phyloP scores from a whole-genome alignment of 306 rosid species.

The Gillenia trifoliata region DNA sequence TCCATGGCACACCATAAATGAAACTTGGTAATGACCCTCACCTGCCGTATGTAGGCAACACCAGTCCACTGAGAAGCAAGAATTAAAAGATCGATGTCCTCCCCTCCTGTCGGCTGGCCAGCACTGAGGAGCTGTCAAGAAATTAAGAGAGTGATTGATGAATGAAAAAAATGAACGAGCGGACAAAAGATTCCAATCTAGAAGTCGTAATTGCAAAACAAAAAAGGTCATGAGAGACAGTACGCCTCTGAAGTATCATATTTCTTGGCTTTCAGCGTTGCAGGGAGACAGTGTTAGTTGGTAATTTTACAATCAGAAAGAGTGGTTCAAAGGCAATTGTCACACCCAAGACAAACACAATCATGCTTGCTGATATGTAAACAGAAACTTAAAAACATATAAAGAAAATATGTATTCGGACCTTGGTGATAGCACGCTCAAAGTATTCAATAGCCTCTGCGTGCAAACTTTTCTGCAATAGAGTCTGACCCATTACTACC shows the following conservation, averaged over 20 bases:
- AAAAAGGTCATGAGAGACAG: background rate
- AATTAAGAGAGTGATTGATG: constrained; percentile 17
- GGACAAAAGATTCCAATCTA: background rate
- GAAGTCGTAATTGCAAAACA: constrained; percentile 6
- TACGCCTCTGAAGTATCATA: background rate
- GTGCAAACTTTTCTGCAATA: constrained; percentile 50
- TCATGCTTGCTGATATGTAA: background rate
- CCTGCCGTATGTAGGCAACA: constrained; percentile 68
- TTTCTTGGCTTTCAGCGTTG: background rate
- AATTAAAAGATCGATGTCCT: constrained; percentile 66
- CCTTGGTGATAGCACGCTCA: constrained; percentile 74
- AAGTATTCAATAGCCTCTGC: constrained; percentile 61
- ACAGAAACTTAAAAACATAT: constrained; percentile 9
- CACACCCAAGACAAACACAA: constrained; percentile 3
- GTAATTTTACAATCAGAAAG: background rate
- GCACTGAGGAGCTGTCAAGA: constrained; percentile 52
- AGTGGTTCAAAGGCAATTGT: background rate
- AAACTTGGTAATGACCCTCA: constrained; percentile 21
- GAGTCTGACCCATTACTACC: constrained; percentile 74
- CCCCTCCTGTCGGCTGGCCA: constrained; percentile 49
- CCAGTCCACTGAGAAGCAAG: constrained; percentile 95
- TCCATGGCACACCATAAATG: background rate
- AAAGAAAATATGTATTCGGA: constrained; percentile 17
- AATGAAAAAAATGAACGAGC: background rate
- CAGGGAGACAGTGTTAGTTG: background rate